phyloP scores from a whole-genome alignment of 345 rosid genomes.

The Populus pruinosa region DNA sequence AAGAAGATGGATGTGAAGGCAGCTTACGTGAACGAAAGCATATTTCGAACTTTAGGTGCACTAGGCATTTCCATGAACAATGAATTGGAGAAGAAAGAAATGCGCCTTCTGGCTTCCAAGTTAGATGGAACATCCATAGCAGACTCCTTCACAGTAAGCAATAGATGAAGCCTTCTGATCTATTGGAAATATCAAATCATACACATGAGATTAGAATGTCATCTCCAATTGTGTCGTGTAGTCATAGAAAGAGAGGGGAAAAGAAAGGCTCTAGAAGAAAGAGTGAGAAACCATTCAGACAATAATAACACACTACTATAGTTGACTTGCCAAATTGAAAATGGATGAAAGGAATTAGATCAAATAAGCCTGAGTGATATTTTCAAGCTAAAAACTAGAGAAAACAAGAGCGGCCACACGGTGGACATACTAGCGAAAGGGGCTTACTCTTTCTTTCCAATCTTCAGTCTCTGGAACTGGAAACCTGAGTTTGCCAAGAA shows the following conservation, averaged over 20 bases:
- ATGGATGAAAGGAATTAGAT: not conserved
- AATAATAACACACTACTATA: not conserved
- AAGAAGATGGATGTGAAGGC: conserved; percentile 30
- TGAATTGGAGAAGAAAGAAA: conserved; percentile 63
- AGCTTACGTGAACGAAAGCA: conserved; percentile 96
- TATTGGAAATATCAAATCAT: conserved; percentile 10
- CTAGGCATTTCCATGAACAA: conserved; percentile 69
- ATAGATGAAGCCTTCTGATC: conserved; percentile 54
- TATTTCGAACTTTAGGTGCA: conserved; percentile 61
- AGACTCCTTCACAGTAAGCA: conserved; percentile 66
- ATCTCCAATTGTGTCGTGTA: not conserved
- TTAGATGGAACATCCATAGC: conserved; percentile 68
- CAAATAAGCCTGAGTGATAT: not conserved
- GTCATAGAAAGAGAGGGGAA: not conserved
- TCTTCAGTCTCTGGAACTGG: conserved; percentile 82
- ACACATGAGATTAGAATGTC: conserved; percentile 4
- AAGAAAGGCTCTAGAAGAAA: not conserved
- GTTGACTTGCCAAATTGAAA: conserved; percentile 2
- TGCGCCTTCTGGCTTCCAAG: conserved; percentile 67
- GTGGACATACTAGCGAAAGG: too few relatives aligned
- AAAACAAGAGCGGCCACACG: too few relatives aligned
- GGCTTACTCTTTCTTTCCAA: conserved; percentile 83
- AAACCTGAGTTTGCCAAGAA: conserved; percentile 79
- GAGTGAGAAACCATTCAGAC: conserved; percentile 1
- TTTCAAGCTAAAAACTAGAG: not conserved